Conservation (phyloP, 108 stramenopile species). For the Nitzschia sp. region DNA sequence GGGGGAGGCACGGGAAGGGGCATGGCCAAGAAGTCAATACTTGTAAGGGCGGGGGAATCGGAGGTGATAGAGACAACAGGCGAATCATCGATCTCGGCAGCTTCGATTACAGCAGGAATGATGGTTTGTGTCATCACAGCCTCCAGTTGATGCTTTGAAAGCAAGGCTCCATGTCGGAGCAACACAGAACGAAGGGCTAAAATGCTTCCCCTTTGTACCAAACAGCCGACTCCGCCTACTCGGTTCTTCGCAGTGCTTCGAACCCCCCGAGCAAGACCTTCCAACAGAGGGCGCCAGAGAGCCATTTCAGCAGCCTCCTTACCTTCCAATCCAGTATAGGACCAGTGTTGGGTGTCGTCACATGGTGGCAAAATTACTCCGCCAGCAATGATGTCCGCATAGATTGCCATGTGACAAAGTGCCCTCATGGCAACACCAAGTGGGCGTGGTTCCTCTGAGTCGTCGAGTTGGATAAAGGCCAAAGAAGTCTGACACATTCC, state of each 20-base stretch:
- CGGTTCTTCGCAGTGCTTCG: slow-evolving; percentile 52
- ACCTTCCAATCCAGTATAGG: slow-evolving; percentile 65
- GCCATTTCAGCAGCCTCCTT: slow-evolving; percentile 80
- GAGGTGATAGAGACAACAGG: slow-evolving; percentile 70
- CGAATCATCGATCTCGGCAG: slow-evolving; percentile 62
- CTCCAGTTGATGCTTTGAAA: slow-evolving; percentile 58
- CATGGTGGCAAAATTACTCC: slow-evolving; percentile 61
- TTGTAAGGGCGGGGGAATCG: slow-evolving; percentile 79
- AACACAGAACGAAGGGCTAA: slow-evolving; percentile 78
- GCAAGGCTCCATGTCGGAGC: slow-evolving; percentile 74
- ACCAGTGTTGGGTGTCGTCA: slow-evolving; percentile 51
- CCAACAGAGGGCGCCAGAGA: slow-evolving; percentile 78
- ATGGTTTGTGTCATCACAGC: slow-evolving; percentile 63
- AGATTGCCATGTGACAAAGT: slow-evolving; percentile 84
- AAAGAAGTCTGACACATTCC: slow-evolving; percentile 73
- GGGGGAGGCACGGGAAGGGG: slow-evolving; percentile 65
- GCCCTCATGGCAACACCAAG: slow-evolving; percentile 85
- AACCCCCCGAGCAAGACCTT: slow-evolving; percentile 76
- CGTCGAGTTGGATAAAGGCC: slow-evolving; percentile 65
- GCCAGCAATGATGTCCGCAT: slow-evolving; percentile 81
- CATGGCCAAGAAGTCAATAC: slow-evolving; percentile 76
- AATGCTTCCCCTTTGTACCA: slow-evolving; percentile 83
- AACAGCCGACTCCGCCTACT: slow-evolving; percentile 73
- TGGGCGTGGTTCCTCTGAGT: slow-evolving; percentile 50
- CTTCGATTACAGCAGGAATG: slow-evolving; percentile 67